Evolutionary conservation across 495 filamentous ascomycete species (phyloP), one percentile per base, ranked within the genome.

Genomic region (Daldinia loculata): DNA sequence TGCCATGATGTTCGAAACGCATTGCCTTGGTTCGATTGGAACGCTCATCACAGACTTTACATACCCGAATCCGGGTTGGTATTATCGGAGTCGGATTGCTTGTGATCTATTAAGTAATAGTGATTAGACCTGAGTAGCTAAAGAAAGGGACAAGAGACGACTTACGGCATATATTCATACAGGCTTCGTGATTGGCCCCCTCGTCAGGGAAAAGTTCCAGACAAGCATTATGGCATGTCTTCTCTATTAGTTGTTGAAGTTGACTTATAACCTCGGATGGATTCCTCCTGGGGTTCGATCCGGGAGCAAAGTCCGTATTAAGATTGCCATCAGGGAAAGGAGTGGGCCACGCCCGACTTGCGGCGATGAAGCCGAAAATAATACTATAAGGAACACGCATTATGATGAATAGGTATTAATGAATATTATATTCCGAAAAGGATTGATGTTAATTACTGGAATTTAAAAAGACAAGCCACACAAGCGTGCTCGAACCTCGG

Each of bases 131-230:
- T 8, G 4, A 5, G 7, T 17, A 26, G 26, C 26, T 26, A 30
- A 4, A 56, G n/a, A 14, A 56, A 32, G 9, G 8, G 27, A 22
- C 4, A 22, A 24, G 29, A 41, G 22, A 34, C 4, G 30, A 65
- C 68, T 71, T 26, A 71, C 68, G 68, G 32, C 68, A 71, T 61
- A 71, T 67, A 11, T 39, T 63, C 68, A 71, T 71, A 56, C 68
- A 71, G n/a, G 48, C 48, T 8, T 67, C 58, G 19, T 67, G 68
- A 14, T 34, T 11, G 8, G 29, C 50, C 12, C 68, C 68, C 43
- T 66, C 57, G 0, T 66, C 22, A 8, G 68, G 68, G 45, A 62
- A 71, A 34, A 66, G 4, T 26, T 71, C 38, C 26, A 71, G 24
- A 45, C 68, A 71, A 7, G 61, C 60, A 56, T 71, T 58, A 24